Conservation (phyloP, 2,329 filamentous ascomycete species). For the Colletotrichum nymphaeae region DNA sequence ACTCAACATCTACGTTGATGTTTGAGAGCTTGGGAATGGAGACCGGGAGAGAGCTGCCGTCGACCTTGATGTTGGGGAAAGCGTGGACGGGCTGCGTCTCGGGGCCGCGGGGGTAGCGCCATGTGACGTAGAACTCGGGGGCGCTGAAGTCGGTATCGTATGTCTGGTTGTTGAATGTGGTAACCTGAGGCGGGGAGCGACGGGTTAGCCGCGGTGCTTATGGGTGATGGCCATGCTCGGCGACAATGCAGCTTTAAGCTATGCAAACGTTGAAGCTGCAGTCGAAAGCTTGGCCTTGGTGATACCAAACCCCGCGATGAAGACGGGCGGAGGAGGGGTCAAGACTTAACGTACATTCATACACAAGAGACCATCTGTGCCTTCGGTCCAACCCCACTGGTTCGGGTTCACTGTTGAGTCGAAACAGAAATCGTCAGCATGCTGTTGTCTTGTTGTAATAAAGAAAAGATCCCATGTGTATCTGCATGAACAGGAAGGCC, state of each 20-base stretch:
- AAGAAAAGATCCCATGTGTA: not conserved
- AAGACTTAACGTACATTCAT: conserved; percentile 59
- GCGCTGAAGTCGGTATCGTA: conserved; percentile 59
- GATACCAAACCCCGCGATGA: conserved; percentile 14
- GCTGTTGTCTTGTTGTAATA: not conserved
- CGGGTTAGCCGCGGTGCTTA: not conserved
- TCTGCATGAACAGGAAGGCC: not conserved
- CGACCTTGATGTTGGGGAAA: conserved; percentile 64
- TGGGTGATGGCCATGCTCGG: not conserved
- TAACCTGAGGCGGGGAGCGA: conserved; percentile 49
- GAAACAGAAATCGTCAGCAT: conserved; percentile 23
- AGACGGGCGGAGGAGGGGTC: conserved; percentile 9
- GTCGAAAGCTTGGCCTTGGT: not conserved
- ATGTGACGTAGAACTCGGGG: conserved; percentile 63
- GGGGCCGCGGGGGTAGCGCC: conserved; percentile 59
- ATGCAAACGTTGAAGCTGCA: not conserved
- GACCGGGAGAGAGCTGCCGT: conserved; percentile 55
- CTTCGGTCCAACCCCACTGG: conserved; percentile 60
- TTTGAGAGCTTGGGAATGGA: conserved; percentile 50
- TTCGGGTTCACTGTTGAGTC: conserved; percentile 62
- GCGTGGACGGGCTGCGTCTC: conserved; percentile 61
- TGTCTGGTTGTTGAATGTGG: conserved; percentile 60
- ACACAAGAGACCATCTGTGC: conserved; percentile 55
- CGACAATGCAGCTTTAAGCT: not conserved
- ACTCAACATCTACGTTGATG: conserved; percentile 58